Evolutionary conservation across 2,329 filamentous ascomycete species (phyloP).

Genomic region (Pseudocercospora fuligena): DNA sequence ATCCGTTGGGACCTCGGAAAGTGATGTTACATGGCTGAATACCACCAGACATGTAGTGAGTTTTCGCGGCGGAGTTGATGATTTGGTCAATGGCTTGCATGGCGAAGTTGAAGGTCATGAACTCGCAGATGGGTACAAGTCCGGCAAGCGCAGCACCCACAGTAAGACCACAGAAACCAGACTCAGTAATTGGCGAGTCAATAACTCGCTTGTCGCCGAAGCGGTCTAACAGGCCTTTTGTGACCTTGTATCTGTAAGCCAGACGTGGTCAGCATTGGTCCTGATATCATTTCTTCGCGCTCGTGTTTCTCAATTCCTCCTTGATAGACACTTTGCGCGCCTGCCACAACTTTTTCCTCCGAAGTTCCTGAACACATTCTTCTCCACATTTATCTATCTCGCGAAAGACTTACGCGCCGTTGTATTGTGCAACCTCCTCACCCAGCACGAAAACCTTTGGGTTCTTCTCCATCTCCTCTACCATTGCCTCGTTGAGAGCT

Average conservation of each 20-base stretch:
- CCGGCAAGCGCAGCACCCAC: conserved; percentile 94
- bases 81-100: conserved; percentile 99
- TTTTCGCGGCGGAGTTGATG: conserved; percentile 98
- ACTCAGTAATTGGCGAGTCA: conserved; percentile 97
- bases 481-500: conserved; percentile 95
- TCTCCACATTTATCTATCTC: neutral
- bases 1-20: conserved; percentile 98
- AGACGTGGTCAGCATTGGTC: conserved; percentile 45
- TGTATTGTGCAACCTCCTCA: conserved; percentile 99
- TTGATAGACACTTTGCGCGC: no score
- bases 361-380: neutral
- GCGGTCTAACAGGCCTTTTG: conserved; percentile 93
- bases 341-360: neutral
- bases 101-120: conserved; percentile 99
- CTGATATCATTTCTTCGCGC: neutral
- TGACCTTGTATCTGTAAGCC: conserved; percentile 83
- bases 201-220: conserved; percentile 98
- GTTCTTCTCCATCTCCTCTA: conserved; percentile 94
- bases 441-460: conserved; percentile 94
- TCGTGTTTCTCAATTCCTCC: no score
- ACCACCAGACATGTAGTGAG: conserved; percentile 99
- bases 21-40: conserved; percentile 99
- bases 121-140: conserved; percentile 94
- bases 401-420: conserved; percentile 72
- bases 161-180: conserved; percentile 90